phyloP scores from a whole-genome alignment of 2,329 filamentous ascomycete genomes.

The Ophiostoma ulmi region DNA sequence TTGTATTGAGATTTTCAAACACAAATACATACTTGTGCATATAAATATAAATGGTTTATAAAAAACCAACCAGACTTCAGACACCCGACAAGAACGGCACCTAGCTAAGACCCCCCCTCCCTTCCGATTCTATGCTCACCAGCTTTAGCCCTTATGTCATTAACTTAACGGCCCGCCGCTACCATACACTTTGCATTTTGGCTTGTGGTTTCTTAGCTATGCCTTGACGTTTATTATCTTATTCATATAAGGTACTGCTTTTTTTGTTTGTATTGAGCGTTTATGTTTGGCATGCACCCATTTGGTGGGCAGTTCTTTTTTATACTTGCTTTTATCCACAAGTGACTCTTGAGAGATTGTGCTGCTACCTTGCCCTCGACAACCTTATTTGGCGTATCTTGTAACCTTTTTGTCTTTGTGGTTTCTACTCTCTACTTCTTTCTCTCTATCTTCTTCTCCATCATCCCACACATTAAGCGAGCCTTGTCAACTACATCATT shows the following conservation, averaged over 20 bases:
- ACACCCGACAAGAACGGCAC: background rate
- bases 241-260: background rate
- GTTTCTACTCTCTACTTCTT: background rate
- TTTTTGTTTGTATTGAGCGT: background rate
- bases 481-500: slow-evolving; percentile 3
- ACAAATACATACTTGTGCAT: background rate
- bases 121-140: background rate
- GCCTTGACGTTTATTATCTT: background rate
- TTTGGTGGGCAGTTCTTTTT: background rate
- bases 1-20: background rate
- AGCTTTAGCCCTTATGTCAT: background rate
- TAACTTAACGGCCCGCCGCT: background rate
- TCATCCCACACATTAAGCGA: background rate
- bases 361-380: background rate
- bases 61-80: background rate
- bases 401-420: background rate
- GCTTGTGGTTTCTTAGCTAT: background rate
- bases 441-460: background rate
- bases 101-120: background rate
- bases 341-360: background rate
- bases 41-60: background rate
- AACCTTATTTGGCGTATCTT: background rate
- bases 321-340: background rate
- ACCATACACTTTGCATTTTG: background rate
- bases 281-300: background rate